These are phyloP conservation scores for Recurvomyces mirabilis DNA, from an alignment of 495 filamentous ascomycete genomes.

Conservation along the genomic window DNA sequence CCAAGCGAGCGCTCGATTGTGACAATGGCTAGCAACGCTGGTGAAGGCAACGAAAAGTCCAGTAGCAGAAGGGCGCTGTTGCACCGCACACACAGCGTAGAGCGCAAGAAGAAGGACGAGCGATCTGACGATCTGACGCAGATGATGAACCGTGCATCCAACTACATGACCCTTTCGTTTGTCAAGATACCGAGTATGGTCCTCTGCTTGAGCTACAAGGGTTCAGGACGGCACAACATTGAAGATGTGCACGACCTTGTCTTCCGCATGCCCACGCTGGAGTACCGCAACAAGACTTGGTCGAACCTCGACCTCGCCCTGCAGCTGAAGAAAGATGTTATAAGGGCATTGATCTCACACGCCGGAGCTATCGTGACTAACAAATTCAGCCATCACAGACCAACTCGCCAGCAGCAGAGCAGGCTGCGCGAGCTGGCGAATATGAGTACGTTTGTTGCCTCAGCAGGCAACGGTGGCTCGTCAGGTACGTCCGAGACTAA, in stretches of 20 bases:
- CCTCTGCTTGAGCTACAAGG: constrained; percentile 92
- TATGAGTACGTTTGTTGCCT: constrained; percentile 24
- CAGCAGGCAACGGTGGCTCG: not conserved
- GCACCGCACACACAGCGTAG: constrained; percentile 35
- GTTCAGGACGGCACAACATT: constrained; percentile 84
- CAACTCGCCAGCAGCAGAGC: constrained; percentile 40
- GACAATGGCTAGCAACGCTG: constrained; percentile 29
- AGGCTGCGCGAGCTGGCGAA: constrained; percentile 68
- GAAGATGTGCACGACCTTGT: constrained; percentile 96
- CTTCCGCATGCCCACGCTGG: constrained; percentile 85
- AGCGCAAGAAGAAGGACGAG: constrained; percentile 32
- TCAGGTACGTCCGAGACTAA: constrained; percentile 7
- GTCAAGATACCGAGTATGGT: constrained; percentile 92
- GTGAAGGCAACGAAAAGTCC: constrained; percentile 31
- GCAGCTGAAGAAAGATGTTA: constrained; percentile 84
- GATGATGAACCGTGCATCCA: constrained; percentile 91
- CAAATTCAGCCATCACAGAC: constrained; percentile 73
- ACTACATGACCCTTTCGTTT: constrained; percentile 93
- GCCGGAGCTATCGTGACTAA: constrained; percentile 94
- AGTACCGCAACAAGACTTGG: constrained; percentile 98
- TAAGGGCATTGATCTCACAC: constrained; percentile 86
- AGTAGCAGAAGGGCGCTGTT: constrained; percentile 44
- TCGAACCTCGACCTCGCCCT: constrained; percentile 92
- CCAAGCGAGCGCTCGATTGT: constrained; percentile 38
- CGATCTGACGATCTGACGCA: constrained; percentile 87